phyloP scores from a whole-genome alignment of 1,139 yeast genomes.

The Geotrichum aggregatum region DNA sequence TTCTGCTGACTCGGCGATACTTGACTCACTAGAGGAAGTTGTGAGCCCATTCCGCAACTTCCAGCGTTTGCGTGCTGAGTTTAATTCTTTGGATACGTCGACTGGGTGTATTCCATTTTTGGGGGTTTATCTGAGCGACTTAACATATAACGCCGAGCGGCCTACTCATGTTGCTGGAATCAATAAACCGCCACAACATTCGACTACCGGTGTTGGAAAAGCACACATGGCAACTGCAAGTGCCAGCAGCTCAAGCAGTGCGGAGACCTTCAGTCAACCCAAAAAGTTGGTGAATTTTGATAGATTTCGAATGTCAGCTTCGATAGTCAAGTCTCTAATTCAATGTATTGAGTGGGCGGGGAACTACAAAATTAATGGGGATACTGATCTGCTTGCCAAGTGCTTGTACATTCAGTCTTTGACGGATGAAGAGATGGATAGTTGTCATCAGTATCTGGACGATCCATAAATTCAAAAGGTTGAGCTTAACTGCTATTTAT shows the following conservation, averaged over 20 bases:
- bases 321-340: slow-evolving; percentile 71
- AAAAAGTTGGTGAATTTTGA: slow-evolving; percentile 63
- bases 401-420: slow-evolving; percentile 77
- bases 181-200: slow-evolving; percentile 9
- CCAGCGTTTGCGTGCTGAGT: slow-evolving; percentile 56
- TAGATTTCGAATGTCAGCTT: slow-evolving; percentile 71
- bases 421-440: slow-evolving; percentile 70
- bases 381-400: slow-evolving; percentile 67
- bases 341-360: slow-evolving; percentile 84
- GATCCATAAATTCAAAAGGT: slow-evolving; percentile 10
- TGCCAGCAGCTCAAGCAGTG: background rate
- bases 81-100: slow-evolving; percentile 55
- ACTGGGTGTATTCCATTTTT: slow-evolving; percentile 87
- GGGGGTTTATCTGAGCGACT: slow-evolving; percentile 78
- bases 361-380: slow-evolving; percentile 49
- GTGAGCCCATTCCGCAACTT: slow-evolving; percentile 66
- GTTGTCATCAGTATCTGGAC: slow-evolving; percentile 32
- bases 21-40: slow-evolving; percentile 45
- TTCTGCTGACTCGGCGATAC: slow-evolving; percentile 44
- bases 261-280: slow-evolving; percentile 34
- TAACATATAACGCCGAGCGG: slow-evolving; percentile 74
- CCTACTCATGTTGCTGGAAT: slow-evolving; percentile 26
- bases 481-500: background rate
- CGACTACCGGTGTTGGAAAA: background rate
- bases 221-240: background rate